phyloP scores from a whole-genome alignment of 1,284 basidiomycete genomes.

The Rugosomyces carneus region DNA sequence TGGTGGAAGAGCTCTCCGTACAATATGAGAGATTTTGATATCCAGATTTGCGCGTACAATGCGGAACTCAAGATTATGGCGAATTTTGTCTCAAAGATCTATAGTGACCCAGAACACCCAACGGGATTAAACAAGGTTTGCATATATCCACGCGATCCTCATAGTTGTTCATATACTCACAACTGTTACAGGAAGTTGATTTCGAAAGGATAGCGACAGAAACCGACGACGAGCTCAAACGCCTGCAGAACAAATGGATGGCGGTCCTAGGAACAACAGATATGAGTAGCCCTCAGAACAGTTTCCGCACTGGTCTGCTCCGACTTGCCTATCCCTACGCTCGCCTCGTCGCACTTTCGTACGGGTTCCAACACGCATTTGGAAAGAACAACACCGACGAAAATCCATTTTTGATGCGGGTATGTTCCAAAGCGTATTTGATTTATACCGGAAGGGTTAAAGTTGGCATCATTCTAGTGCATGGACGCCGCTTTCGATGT shows the following conservation, averaged over 20 bases:
- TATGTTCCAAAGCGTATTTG: conserved; percentile 28
- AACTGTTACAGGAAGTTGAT: conserved; percentile 43
- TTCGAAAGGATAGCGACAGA: conserved; percentile 58
- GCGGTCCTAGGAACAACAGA: conserved; percentile 43
- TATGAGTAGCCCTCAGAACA: conserved; percentile 42
- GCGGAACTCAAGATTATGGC: conserved; percentile 60
- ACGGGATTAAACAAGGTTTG: conserved; percentile 65
- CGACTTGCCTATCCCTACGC: conserved; percentile 64
- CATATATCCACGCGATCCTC: neutral
- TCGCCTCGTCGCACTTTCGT: conserved; percentile 62
- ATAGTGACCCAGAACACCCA: conserved; percentile 68
- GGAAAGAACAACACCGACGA: conserved; percentile 51
- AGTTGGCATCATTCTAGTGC: conserved; percentile 34
- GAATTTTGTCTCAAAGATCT: conserved; percentile 56
- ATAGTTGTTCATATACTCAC: conserved; percentile 11
- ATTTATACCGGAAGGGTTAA: neutral
- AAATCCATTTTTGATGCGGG: conserved; percentile 61
- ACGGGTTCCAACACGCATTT: conserved; percentile 72
- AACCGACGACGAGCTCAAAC: conserved; percentile 58
- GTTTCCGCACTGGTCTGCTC: conserved; percentile 59
- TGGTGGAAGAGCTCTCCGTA: conserved; percentile 70
- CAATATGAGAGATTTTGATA: conserved; percentile 68
- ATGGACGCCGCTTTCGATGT: conserved; percentile 58
- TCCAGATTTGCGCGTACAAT: conserved; percentile 72
- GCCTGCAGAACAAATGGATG: conserved; percentile 51